Percentiles rank a stretch among this genome's conserved stretches.
These are phyloP conservation scores for Aspergillus cristatus DNA, from an alignment of 495 filamentous ascomycete genomes.

Conservation along the genomic window DNA sequence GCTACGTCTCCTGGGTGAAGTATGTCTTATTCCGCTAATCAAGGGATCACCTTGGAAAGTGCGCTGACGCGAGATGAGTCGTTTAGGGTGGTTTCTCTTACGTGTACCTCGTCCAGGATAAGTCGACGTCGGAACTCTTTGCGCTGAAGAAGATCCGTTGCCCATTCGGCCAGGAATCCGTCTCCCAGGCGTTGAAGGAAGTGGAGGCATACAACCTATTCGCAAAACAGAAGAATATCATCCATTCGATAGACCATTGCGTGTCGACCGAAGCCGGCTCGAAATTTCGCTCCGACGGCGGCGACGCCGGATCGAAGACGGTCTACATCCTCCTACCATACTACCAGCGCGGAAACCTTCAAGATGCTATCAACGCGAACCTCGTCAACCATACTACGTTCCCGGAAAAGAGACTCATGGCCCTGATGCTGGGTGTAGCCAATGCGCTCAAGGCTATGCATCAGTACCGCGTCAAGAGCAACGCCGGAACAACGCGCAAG, in stretches of 20 bases:
- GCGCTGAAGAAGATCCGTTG: conserved; percentile 98
- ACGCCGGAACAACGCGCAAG: conserved; percentile 43
- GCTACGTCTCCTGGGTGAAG: conserved; percentile 82
- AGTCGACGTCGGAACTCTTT: conserved; percentile 67
- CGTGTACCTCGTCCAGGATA: conserved; percentile 96
- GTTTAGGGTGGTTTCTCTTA: conserved; percentile 88
- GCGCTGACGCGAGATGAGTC: no score
- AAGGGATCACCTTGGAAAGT: no score
- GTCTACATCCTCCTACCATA: conserved; percentile 96
- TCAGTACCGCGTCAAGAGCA: conserved; percentile 62
- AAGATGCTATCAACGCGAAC: conserved; percentile 98
- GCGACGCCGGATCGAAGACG: conserved; percentile 65
- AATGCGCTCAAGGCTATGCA: conserved; percentile 84
- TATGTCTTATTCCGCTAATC: conserved; percentile 25
- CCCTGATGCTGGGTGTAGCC: conserved; percentile 85
- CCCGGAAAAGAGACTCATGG: conserved; percentile 81
- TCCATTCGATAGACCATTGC: conserved; percentile 79
- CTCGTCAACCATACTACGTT: conserved; percentile 93
- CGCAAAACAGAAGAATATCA: conserved; percentile 71
- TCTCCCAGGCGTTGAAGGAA: conserved; percentile 87
- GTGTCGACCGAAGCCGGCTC: conserved; percentile 51
- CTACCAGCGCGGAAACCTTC: conserved; percentile 87
- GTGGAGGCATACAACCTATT: conserved; percentile 95
- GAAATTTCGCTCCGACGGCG: conserved; percentile 48
- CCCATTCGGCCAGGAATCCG: conserved; percentile 93